Conservation (phyloP, 805 yeast genomes). For the Metschnikowia santaceciliae region DNA sequence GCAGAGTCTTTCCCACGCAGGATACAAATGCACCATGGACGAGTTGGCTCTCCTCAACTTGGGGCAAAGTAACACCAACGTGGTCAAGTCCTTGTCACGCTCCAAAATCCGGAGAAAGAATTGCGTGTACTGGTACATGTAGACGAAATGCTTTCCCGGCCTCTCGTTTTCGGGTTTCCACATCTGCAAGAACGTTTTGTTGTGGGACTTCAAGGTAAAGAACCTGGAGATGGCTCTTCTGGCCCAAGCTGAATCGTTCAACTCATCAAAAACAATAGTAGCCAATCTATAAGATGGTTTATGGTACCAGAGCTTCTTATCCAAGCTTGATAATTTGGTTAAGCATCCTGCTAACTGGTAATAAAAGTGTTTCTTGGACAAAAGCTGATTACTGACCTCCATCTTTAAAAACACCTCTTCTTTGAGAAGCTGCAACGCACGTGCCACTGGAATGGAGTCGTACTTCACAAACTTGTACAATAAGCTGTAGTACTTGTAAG, state of each 20-base stretch:
- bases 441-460: slow-evolving; percentile 28
- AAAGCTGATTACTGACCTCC: slow-evolving; percentile 6
- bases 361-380: slow-evolving; percentile 28
- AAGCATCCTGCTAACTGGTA: slow-evolving; percentile 43
- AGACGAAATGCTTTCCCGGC: slow-evolving; percentile 89
- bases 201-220: slow-evolving; percentile 61
- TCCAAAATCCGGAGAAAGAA: slow-evolving; percentile 58
- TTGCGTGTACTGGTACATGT: slow-evolving; percentile 63
- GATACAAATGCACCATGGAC: slow-evolving; percentile 63
- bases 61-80: slow-evolving; percentile 58
- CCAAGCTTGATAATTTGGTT: slow-evolving; percentile 47
- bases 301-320: slow-evolving; percentile 91
- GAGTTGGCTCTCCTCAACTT: slow-evolving; percentile 76
- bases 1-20: slow-evolving; percentile 65
- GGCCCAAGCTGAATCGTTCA: slow-evolving; percentile 52
- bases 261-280: slow-evolving; percentile 51
- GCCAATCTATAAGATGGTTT: slow-evolving; percentile 75
- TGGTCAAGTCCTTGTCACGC: slow-evolving; percentile 51
- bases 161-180: slow-evolving; percentile 94
- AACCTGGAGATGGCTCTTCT: slow-evolving; percentile 58
- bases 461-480: slow-evolving; percentile 51
- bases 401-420: slow-evolving; percentile 27
- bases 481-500: slow-evolving; percentile 57
- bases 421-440: slow-evolving; percentile 39
- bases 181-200: slow-evolving; percentile 71